A percentile compares a stretch with the other conserved stretches of the same genome.
Evolutionary conservation across 1,284 basidiomycete genomes (phyloP).

Genomic region (Sphagnurus paluster): DNA sequence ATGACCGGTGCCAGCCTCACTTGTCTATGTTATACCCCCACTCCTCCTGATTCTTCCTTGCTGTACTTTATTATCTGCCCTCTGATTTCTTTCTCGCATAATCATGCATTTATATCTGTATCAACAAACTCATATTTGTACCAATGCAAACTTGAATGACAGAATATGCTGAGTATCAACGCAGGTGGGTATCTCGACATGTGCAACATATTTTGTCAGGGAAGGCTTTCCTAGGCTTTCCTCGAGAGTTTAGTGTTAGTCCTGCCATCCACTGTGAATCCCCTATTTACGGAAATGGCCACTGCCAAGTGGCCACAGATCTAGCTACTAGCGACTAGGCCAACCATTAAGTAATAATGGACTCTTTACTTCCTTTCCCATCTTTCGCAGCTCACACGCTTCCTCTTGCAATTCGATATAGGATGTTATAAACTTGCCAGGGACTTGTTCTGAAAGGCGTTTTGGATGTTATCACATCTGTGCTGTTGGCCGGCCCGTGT

Average conservation of each 20-base stretch:
- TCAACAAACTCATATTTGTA: conserved; percentile 19
- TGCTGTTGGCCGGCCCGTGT: conserved; percentile 17
- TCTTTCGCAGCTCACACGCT: conserved; percentile 15
- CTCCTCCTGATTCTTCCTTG: conserved; percentile 19
- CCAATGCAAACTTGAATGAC: conserved; percentile 12
- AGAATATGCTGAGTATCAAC: no score
- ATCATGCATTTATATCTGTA: conserved; percentile 23
- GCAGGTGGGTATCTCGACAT: no score
- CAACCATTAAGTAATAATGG: conserved; percentile 6
- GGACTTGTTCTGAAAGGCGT: no score
- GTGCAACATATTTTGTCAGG: no score
- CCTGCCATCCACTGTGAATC: no score
- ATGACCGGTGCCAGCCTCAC: conserved; percentile 16
- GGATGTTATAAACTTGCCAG: no score
- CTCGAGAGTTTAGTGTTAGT: no score
- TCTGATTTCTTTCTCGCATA: conserved; percentile 23
- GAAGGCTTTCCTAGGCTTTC: no score
- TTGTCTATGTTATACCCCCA: conserved; percentile 27
- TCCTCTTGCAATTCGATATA: no score
- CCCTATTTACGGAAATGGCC: no score
- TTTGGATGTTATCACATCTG: conserved; percentile 17
- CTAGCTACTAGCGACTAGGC: no score
- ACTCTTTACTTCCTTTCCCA: conserved; percentile 12
- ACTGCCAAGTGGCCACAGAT: no score
- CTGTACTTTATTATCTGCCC: conserved; percentile 32